A percentile compares a stretch with the other conserved stretches of the same genome.
phyloP scores from a whole-genome alignment of 345 rosid genomes.

The Jatropha curcas region DNA sequence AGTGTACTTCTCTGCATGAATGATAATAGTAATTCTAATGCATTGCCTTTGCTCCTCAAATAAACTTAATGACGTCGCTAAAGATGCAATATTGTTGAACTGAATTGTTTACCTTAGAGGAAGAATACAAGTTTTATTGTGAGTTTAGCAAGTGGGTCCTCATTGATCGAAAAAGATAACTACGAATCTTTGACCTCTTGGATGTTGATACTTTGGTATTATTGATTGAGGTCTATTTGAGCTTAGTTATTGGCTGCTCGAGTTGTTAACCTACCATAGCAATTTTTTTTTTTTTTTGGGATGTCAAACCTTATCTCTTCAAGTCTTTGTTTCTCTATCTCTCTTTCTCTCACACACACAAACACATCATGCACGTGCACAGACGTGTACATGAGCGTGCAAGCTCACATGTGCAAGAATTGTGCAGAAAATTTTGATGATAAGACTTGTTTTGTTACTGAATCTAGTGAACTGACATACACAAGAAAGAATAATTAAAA shows the following conservation, averaged over 20 bases:
- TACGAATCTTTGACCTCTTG: constrained; percentile 22
- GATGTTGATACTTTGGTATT: constrained; percentile 34
- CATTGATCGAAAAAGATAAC: constrained; percentile 14
- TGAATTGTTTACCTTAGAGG: not conserved
- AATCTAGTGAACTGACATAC: too few relatives aligned
- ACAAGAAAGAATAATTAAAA: too few relatives aligned
- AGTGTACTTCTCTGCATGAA: not conserved
- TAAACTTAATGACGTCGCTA: not conserved
- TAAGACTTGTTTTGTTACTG: too few relatives aligned
- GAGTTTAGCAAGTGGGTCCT: constrained; percentile 11
- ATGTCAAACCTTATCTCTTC: constrained; percentile 47
- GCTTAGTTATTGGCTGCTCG: constrained; percentile 30
- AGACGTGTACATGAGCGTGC: too few relatives aligned
- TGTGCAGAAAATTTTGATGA: not conserved
- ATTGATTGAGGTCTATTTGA: constrained; percentile 28
- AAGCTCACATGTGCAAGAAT: not conserved
- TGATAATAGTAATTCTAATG: not conserved
- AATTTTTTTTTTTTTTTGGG: constrained; percentile 31
- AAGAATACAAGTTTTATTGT: constrained; percentile 1
- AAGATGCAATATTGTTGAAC: not conserved
- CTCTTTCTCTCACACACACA: not conserved
- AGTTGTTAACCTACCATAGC: constrained; percentile 25
- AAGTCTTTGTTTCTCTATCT: too few relatives aligned
- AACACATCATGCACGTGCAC: not conserved
- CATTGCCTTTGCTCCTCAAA: not conserved